Percentiles rank a stretch among this genome's conserved stretches.
These are phyloP conservation scores for Plenodomus biglobosus DNA, from an alignment of 2,329 filamentous ascomycete genomes.

Conservation along the genomic window DNA sequence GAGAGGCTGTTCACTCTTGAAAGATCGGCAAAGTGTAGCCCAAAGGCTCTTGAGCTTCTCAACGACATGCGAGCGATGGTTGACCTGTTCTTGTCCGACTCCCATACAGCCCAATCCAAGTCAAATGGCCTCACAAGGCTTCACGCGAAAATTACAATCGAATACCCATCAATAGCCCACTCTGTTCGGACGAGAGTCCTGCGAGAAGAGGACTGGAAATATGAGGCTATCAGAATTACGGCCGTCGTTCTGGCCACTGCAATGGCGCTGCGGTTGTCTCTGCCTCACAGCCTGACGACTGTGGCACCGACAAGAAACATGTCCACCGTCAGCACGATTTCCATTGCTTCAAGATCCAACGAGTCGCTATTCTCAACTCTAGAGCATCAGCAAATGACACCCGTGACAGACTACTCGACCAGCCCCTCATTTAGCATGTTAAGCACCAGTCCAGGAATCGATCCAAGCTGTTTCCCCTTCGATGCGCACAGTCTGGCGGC, in stretches of 20 bases:
- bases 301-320: constrained; percentile 6
- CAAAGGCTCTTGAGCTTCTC: constrained; percentile 25
- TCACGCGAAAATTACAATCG: constrained; percentile 22
- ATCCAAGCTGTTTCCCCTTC: constrained; percentile 7
- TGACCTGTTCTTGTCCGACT: constrained; percentile 30
- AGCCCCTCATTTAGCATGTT: constrained; percentile 15
- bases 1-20: constrained; percentile 31
- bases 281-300: constrained; percentile 31
- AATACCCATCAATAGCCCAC: constrained; percentile 19
- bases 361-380: constrained; percentile 22
- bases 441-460: constrained; percentile 2
- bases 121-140: constrained; percentile 17
- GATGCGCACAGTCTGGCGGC: constrained; percentile 4
- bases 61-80: constrained; percentile 35
- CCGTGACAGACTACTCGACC: constrained; percentile 17
- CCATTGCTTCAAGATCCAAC: constrained; percentile 11
- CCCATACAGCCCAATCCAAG: constrained; percentile 20
- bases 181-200: constrained; percentile 11
- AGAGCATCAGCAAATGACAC: constrained; percentile 19
- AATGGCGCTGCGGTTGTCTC: constrained; percentile 26
- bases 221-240: constrained; percentile 41
- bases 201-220: constrained; percentile 30
- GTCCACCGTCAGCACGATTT: constrained; percentile 5
- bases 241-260: constrained; percentile 38
- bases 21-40: constrained; percentile 17